A percentile compares a stretch with the other conserved stretches of the same genome.
Conservation (phyloP, 805 yeast species). For the Teunomyces barrocoloradensis region DNA sequence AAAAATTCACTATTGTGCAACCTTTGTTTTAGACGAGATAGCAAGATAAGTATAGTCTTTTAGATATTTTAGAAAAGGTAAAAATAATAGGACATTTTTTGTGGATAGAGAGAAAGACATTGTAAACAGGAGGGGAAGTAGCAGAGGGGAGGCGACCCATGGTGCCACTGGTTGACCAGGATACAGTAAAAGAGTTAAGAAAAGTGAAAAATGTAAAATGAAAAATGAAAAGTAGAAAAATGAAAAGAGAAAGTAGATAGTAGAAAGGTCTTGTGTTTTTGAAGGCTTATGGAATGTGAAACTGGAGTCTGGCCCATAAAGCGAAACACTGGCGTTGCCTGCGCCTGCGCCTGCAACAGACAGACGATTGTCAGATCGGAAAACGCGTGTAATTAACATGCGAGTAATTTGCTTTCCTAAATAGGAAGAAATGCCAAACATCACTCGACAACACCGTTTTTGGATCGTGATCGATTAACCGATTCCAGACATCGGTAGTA, state of each 20-base stretch:
- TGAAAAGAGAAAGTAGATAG: no score
- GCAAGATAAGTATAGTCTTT: neutral
- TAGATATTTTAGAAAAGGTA: neutral
- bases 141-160: neutral
- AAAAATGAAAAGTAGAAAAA: no score
- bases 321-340: neutral
- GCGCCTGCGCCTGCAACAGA: neutral
- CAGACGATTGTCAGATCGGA: neutral
- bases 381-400: slow-evolving; percentile 11
- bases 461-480: neutral
- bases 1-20: neutral
- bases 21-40: slow-evolving; percentile 1
- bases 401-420: slow-evolving; percentile 14
- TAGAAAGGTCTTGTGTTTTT: no score
- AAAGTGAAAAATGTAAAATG: no score
- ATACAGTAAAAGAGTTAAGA: neutral
- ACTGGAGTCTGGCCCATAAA: no score
- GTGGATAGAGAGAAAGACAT: no score
- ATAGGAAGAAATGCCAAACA: slow-evolving; percentile 8
- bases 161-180: neutral
- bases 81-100: neutral
- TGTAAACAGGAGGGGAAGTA: no score
- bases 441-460: slow-evolving; percentile 1
- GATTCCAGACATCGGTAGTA: neutral
- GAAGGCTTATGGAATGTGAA: no score